Conservation (phyloP, 345 rosid species). For the Aquilaria sinensis region DNA sequence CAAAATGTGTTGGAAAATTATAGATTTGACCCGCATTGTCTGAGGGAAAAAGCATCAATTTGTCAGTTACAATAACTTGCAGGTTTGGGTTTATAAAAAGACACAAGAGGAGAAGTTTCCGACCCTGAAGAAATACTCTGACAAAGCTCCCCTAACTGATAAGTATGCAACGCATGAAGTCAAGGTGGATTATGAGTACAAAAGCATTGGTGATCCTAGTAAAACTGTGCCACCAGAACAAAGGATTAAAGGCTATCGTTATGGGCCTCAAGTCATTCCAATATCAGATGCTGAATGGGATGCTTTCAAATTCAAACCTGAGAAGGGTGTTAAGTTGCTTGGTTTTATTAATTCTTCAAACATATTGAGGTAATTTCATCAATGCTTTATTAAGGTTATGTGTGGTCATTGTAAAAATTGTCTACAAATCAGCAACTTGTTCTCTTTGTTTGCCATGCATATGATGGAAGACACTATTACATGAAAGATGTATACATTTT, state of each 20-base stretch:
- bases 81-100: slow-evolving; percentile 99
- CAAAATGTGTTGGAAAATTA: no score
- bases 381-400: slow-evolving; percentile 11
- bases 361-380: slow-evolving; percentile 45
- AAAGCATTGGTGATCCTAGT: slow-evolving; percentile 42
- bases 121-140: slow-evolving; percentile 72
- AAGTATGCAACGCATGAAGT: slow-evolving; percentile 84
- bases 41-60: neutral
- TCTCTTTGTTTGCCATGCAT: slow-evolving; percentile 13
- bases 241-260: slow-evolving; percentile 87
- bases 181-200: slow-evolving; percentile 78
- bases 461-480: slow-evolving; percentile 64
- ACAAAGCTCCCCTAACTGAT: slow-evolving; percentile 80
- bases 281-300: slow-evolving; percentile 70
- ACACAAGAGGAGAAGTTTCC: slow-evolving; percentile 91
- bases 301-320: slow-evolving; percentile 78
- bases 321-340: slow-evolving; percentile 83
- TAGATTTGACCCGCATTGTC: no score
- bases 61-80: slow-evolving; percentile 9
- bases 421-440: no score
- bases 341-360: slow-evolving; percentile 80
- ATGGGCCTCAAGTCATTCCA: slow-evolving; percentile 97
- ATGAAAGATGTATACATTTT: slow-evolving; percentile 89
- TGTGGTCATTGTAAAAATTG: neutral
- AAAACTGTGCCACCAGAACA: slow-evolving; percentile 81